Conservation (phyloP, 2,329 filamentous ascomycete genomes). For the Aphanocladium album region DNA sequence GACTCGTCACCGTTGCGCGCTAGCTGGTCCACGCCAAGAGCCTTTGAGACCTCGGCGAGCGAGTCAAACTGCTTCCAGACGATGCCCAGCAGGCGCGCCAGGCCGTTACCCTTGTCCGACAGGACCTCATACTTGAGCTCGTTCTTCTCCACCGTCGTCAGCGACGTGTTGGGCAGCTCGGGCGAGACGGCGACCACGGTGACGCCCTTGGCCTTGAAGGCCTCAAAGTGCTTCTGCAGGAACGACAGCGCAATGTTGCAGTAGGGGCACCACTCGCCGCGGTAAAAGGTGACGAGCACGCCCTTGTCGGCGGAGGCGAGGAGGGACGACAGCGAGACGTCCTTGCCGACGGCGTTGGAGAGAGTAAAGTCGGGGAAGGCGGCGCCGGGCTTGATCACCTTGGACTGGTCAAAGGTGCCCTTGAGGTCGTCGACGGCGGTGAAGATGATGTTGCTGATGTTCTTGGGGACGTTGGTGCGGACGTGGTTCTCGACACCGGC, state of each 20-base stretch:
- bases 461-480: constrained; percentile 6
- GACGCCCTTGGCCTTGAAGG: constrained; percentile 32
- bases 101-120: constrained; percentile 31
- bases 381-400: constrained; percentile 28
- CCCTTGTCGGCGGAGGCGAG: constrained; percentile 21
- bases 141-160: constrained; percentile 35
- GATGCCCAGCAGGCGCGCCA: constrained; percentile 33
- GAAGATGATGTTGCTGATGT: constrained; percentile 7
- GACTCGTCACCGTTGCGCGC: constrained; percentile 33
- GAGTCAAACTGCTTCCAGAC: constrained; percentile 27
- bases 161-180: constrained; percentile 33
- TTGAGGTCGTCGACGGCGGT: constrained; percentile 7
- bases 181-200: constrained; percentile 38
- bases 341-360: constrained; percentile 28
- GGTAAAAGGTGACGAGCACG: constrained; percentile 42
- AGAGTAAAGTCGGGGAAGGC: constrained; percentile 31
- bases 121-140: constrained; percentile 36
- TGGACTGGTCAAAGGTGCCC: constrained; percentile 20
- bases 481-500: constrained; percentile 4
- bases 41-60: constrained; percentile 23
- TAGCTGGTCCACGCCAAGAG: constrained; percentile 27
- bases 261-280: constrained; percentile 41
- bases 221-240: constrained; percentile 30
- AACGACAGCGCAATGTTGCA: constrained; percentile 36
- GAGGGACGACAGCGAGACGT: constrained; percentile 27